Evolutionary conservation across 306 rosid species (phyloP), one percentile per base, ranked within the genome.

Genomic region (Dryas octopetala): DNA sequence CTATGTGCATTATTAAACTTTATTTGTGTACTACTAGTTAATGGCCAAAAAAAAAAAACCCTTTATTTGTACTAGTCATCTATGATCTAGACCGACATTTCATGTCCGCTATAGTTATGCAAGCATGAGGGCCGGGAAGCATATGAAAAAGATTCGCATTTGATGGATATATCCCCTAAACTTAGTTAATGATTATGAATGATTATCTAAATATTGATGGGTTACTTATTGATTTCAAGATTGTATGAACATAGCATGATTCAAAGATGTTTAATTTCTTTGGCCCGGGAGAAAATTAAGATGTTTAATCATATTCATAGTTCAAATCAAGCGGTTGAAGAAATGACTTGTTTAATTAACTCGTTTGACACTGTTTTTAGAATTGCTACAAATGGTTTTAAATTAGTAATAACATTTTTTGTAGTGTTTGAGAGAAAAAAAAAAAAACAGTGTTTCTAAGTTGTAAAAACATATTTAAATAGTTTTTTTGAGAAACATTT

Each of bases 141-240:
- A 63, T 63, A 43, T 41, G 46, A 62, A 12, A 38, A 62, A 62
- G 66, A 61, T 61, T 61, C 68, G 26, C 68, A 63, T 7, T 43
- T 11, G 41, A 1, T 7, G 7, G 49, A 8, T 7, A 4, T 4
- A 8, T 46, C 49, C 9, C 49, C 9, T 46, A 5, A 46, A 5
- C 9, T 5, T 52, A 8, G 6, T 14, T 9, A 1, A 32, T 32
- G 38, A 32, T 32, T 32, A 32, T 32, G 3, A 32, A 1, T 1
- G 2, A 32, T 32, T 32, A 23, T 23, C 23, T 23, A 2, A 32
- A 32, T 40, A 15, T 2, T 43, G 16, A 62, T 2, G 7, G 6
- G 5, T 49, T 9, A 10, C 0, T 49, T 49, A 49, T 59, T 59
- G 23, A 59, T 10, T 19, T 59, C 23, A 23, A 9, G 63, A 59